Conservation (phyloP, 345 rosid genomes). For the Pseudoturritis turrita region DNA sequence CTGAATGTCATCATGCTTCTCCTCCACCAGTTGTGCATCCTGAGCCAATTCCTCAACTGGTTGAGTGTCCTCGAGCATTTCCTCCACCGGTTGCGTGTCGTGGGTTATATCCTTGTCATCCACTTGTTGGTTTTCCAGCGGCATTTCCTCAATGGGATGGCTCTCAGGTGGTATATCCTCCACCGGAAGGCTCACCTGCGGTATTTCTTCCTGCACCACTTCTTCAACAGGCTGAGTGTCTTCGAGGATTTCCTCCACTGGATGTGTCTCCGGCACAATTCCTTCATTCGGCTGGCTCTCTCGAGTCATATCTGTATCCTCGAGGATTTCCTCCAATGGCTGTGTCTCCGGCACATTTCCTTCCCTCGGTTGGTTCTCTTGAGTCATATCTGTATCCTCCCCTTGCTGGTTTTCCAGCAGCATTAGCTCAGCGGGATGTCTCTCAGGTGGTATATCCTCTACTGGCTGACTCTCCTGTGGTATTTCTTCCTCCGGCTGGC, state of each 20-base stretch:
- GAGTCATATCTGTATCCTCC: neutral
- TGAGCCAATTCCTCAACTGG: neutral
- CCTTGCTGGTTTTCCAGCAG: neutral
- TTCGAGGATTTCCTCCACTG: constrained; percentile 1
- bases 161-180: neutral
- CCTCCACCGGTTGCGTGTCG: constrained; percentile 8
- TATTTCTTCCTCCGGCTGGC: neutral
- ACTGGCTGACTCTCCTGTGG: neutral
- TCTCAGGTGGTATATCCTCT: neutral
- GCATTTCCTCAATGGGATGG: neutral
- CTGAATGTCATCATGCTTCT: constrained; percentile 7
- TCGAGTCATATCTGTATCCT: constrained; percentile 5
- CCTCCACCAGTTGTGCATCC: neutral
- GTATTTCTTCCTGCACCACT: neutral
- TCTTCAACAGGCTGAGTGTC: constrained; percentile 15
- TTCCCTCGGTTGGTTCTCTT: neutral
- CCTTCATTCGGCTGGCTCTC: constrained; percentile 5
- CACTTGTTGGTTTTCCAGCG: neutral
- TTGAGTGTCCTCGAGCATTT: constrained; percentile 7
- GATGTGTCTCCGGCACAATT: neutral
- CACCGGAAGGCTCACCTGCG: neutral
- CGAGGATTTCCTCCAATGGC: neutral
- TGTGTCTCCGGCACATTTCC: neutral
- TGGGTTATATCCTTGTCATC: neutral
- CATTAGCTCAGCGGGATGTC: neutral